Percentiles rank a stretch among this genome's conserved stretches.
Conservation (phyloP, 2,329 filamentous ascomycete species). For the Amylocarpus encephaloides region DNA sequence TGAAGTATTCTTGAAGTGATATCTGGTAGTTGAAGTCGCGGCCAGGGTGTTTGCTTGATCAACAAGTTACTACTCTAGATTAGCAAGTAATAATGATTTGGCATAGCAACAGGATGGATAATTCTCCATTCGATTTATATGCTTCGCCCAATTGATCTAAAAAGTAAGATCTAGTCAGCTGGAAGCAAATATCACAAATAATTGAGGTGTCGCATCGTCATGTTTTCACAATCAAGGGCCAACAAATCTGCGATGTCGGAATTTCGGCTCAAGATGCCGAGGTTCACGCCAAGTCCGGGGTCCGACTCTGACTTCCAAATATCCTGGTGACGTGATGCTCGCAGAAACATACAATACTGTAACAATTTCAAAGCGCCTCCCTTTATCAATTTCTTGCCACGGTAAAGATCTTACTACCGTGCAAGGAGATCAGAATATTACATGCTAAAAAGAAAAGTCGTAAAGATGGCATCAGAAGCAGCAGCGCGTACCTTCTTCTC, state of each 20-base stretch:
- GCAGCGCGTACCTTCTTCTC: constrained; percentile 75
- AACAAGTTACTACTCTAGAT: background rate
- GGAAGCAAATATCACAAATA: background rate
- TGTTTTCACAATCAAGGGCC: background rate
- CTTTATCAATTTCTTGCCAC: background rate
- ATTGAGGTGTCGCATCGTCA: background rate
- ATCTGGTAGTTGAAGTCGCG: background rate
- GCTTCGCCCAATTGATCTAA: too few species aligned
- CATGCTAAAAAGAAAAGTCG: background rate
- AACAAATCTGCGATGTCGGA: constrained; percentile 6
- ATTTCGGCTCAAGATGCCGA: background rate
- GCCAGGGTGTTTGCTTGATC: background rate
- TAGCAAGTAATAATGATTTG: too few species aligned
- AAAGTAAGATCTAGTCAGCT: background rate
- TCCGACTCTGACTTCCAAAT: background rate
- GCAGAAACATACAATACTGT: background rate
- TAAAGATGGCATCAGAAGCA: constrained; percentile 58
- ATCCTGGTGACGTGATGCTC: background rate
- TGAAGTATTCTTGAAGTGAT: background rate
- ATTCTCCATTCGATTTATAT: background rate
- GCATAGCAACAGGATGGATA: background rate
- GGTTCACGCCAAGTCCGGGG: background rate
- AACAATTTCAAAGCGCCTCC: background rate
- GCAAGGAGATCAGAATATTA: background rate
- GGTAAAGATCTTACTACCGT: background rate